Percentiles rank a stretch among this genome's conserved stretches.
Conservation (phyloP, 352 stramenopile species). For the Thraustochytrium striatum region DNA sequence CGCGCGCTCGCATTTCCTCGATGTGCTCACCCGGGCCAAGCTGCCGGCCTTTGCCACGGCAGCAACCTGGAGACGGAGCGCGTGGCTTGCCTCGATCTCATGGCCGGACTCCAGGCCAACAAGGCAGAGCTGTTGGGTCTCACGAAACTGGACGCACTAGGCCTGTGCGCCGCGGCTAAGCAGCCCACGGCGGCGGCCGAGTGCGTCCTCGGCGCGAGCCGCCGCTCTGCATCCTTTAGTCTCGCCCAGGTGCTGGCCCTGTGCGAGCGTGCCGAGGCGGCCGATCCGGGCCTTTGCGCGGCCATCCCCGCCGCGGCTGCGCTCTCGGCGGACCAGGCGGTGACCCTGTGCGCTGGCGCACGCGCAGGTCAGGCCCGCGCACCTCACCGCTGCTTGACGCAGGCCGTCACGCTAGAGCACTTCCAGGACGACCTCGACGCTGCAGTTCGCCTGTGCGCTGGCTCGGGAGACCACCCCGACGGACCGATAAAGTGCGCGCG, state of each 20-base stretch:
- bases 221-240: neutral
- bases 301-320: neutral
- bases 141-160: neutral
- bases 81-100: neutral
- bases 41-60: neutral
- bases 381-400: no score
- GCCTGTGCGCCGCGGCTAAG: no score
- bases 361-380: no score
- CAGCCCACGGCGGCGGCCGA: neutral
- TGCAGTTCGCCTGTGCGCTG: no score
- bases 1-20: neutral
- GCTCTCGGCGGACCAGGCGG: neutral
- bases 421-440: no score
- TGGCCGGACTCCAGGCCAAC: neutral
- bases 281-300: neutral
- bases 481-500: no score
- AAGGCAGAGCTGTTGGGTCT: neutral
- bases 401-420: no score
- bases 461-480: no score
- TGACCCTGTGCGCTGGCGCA: neutral
- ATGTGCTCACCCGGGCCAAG: neutral
- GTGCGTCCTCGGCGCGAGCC: neutral
- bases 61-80: neutral
- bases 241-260: neutral
- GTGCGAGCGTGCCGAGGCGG: neutral